Percentiles rank a stretch among this genome's conserved stretches.
Conservation (phyloP, 176 grass and related monocot genomes). For the Musa beccarii region DNA sequence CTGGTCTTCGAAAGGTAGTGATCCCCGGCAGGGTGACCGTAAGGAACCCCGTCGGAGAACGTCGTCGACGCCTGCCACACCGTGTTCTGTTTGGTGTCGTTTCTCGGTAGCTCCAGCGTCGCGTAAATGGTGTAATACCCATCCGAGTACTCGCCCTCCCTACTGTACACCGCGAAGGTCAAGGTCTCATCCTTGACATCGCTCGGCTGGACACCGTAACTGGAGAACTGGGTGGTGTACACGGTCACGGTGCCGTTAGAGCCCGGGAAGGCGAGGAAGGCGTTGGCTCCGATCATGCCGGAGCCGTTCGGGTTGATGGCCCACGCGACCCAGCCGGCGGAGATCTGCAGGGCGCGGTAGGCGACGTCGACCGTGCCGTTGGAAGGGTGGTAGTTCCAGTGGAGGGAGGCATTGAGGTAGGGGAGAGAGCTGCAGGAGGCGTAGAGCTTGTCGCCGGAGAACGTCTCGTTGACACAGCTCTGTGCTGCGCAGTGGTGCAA, state of each 20-base stretch:
- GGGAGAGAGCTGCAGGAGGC: constrained; percentile 20
- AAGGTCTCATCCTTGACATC: constrained; percentile 19
- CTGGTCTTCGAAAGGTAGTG: constrained; percentile 19
- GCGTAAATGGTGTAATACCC: constrained; percentile 36
- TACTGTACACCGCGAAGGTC: constrained; percentile 21
- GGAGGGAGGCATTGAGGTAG: constrained; percentile 26
- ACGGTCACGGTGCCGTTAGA: constrained; percentile 1
- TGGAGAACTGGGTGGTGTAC: constrained; percentile 2
- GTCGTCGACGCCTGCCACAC: constrained; percentile 32
- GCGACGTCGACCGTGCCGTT: constrained; percentile 41
- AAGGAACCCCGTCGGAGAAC: background rate
- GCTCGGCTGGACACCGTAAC: background rate
- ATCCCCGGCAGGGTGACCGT: constrained; percentile 1
- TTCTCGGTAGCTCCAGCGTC: constrained; percentile 23
- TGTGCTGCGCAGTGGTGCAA: background rate
- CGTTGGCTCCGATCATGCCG: constrained; percentile 24
- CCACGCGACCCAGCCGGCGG: constrained; percentile 16
- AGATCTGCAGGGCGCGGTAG: constrained; percentile 23
- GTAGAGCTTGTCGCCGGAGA: constrained; percentile 20
- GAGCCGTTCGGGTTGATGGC: background rate
- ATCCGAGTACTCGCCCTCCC: constrained; percentile 18
- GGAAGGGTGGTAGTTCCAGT: constrained; percentile 33
- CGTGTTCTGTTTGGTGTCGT: constrained; percentile 37
- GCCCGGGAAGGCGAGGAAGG: constrained; percentile 26
- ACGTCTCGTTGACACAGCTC: background rate